These are phyloP conservation scores for Hanseniaspora thailandica DNA, from an alignment of 805 yeast species.

Conservation along the genomic window DNA sequence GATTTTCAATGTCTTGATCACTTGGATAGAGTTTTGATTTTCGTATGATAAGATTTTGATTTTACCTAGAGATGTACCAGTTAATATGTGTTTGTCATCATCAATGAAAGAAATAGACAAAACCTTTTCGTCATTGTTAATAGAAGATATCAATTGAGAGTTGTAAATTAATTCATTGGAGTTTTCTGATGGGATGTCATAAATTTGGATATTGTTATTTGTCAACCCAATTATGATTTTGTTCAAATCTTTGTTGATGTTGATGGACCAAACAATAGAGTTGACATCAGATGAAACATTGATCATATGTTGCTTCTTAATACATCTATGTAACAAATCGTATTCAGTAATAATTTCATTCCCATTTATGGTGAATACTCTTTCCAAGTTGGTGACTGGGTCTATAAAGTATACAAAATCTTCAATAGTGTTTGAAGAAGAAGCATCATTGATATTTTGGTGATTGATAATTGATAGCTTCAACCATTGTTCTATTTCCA, in stretches of 20 bases:
- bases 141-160: conserved; percentile 66
- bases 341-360: conserved; percentile 86
- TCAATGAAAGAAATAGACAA: conserved; percentile 63
- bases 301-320: conserved; percentile 71
- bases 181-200: conserved; percentile 74
- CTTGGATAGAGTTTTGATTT: conserved; percentile 40
- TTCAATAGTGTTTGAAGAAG: conserved; percentile 88
- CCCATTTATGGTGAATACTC: conserved; percentile 89
- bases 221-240: conserved; percentile 87
- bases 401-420: conserved; percentile 66
- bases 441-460: conserved; percentile 42
- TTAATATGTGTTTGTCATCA: conserved; percentile 52
- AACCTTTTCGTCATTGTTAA: conserved; percentile 60
- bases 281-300: conserved; percentile 41
- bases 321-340: conserved; percentile 65
- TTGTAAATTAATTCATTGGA: conserved; percentile 53
- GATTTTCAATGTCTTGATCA: conserved; percentile 78
- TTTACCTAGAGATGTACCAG: conserved; percentile 94
- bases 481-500: conserved; percentile 5
- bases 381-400: conserved; percentile 38
- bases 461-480: conserved; percentile 51
- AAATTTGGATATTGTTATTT: conserved; percentile 76
- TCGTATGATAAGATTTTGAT: conserved; percentile 66
- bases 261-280: conserved; percentile 74
- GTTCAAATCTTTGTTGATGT: conserved; percentile 47